Evolutionary conservation across 768 basidiomycete species (phyloP).

Genomic region (Auriscalpium orientale): DNA sequence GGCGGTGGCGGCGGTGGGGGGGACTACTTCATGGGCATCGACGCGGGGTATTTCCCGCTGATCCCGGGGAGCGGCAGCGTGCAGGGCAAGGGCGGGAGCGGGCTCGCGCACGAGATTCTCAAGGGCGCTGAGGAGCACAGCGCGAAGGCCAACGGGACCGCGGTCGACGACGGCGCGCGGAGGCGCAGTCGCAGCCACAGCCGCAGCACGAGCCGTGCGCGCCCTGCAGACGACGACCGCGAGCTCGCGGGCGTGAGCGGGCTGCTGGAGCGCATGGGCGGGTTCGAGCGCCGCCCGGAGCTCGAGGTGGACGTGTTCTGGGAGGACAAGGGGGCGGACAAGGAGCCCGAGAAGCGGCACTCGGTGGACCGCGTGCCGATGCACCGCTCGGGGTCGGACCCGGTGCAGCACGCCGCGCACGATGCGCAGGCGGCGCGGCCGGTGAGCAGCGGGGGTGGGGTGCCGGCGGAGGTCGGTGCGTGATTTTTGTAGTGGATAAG

Average conservation of each 20-base stretch:
- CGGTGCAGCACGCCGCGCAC: background rate
- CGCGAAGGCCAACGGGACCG: conserved; percentile 4
- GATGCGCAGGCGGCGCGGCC: background rate
- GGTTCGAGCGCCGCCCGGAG: background rate
- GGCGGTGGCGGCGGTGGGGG: conserved; percentile 15
- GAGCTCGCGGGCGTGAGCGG: background rate
- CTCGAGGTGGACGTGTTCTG: background rate
- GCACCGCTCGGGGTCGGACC: conserved; percentile 4
- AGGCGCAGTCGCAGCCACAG: background rate
- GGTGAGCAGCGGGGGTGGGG: background rate
- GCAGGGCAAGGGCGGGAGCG: conserved; percentile 14
- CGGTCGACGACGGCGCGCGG: background rate
- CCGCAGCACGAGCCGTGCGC: background rate
- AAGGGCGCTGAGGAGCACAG: conserved; percentile 2
- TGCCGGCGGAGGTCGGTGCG: background rate
- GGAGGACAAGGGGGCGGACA: background rate
- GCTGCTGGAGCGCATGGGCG: conserved; percentile 1
- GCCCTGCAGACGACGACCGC: background rate
- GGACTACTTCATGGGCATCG: conserved; percentile 30
- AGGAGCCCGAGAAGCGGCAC: background rate
- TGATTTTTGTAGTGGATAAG: background rate
- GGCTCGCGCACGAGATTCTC: conserved; percentile 23
- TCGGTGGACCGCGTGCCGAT: background rate
- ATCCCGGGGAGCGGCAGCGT: conserved; percentile 17
- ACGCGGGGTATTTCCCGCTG: conserved; percentile 36